These are phyloP conservation scores for Xylaria sp. DNA, from an alignment of 2,329 filamentous ascomycete species.

Conservation along the genomic window DNA sequence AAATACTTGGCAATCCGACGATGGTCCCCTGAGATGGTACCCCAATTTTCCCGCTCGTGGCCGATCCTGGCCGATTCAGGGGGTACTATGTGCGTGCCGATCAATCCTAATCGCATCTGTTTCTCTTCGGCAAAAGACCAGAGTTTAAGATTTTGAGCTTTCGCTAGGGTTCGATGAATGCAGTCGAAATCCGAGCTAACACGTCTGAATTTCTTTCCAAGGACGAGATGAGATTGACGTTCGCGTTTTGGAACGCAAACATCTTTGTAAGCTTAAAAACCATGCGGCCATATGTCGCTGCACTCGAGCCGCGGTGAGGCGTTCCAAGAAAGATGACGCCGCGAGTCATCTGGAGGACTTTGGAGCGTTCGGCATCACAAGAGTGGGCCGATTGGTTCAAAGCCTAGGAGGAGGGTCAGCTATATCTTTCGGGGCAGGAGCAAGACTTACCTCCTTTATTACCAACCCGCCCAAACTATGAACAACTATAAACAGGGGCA, in stretches of 20 bases:
- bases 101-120: neutral
- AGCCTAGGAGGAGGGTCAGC: neutral
- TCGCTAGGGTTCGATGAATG: neutral
- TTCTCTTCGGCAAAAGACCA: constrained; percentile 8
- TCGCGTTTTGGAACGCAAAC: neutral
- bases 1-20: neutral
- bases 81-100: constrained; percentile 6
- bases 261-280: neutral
- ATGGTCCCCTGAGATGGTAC: constrained; percentile 8
- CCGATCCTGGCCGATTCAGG: constrained; percentile 1
- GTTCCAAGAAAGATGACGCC: constrained; percentile 2
- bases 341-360: neutral
- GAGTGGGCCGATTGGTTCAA: neutral
- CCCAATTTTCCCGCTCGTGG: constrained; percentile 6
- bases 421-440: neutral
- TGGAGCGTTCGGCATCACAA: neutral
- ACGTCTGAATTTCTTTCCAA: neutral
- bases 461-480: constrained; percentile 13
- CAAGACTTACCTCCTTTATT: constrained; percentile 6
- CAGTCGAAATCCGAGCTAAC: neutral
- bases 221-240: constrained; percentile 1
- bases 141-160: neutral
- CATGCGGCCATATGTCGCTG: constrained; percentile 1
- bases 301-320: constrained; percentile 3
- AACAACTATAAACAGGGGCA: constrained; percentile 9